phyloP scores from a whole-genome alignment of 192 early-diverging fungal species.

The Gaertneriomyces semiglobifer region DNA sequence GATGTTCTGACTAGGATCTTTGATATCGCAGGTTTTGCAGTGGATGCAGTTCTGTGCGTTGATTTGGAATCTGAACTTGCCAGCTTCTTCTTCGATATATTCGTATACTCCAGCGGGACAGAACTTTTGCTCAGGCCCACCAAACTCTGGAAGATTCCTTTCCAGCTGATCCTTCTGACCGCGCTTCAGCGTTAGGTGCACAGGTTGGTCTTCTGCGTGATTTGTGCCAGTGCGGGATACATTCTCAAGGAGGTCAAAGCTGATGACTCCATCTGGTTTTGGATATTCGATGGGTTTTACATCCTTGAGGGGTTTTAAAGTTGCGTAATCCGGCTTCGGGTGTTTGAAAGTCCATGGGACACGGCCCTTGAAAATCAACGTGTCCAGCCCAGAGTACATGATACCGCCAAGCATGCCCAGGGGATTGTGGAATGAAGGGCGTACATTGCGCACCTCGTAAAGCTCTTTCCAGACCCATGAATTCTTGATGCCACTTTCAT shows the following conservation, averaged over 20 bases:
- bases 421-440: conserved; percentile 88
- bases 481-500: conserved; percentile 75
- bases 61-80: conserved; percentile 91
- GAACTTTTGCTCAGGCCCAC: conserved; percentile 92
- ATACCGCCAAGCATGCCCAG: conserved; percentile 86
- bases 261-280: conserved; percentile 92
- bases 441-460: conserved; percentile 83
- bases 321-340: conserved; percentile 72
- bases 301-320: conserved; percentile 63
- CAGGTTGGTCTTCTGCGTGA: conserved; percentile 92
- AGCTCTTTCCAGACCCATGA: conserved; percentile 93
- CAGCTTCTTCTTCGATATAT: conserved; percentile 88
- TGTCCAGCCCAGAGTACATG: conserved; percentile 83
- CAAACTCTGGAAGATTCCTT: conserved; percentile 79
- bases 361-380: conserved; percentile 81
- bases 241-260: conserved; percentile 92
- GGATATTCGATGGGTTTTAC: conserved; percentile 88
- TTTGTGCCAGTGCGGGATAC: conserved; percentile 90
- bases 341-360: conserved; percentile 95
- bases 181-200: conserved; percentile 77
- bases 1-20: conserved; percentile 98
- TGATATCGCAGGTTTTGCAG: conserved; percentile 99
- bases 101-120: conserved; percentile 98
- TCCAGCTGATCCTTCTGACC: conserved; percentile 75
- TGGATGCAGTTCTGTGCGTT: conserved; percentile 96